Evolutionary conservation across 2,329 filamentous ascomycete genomes (phyloP).

Genomic region (Emericellopsis cladophorae): DNA sequence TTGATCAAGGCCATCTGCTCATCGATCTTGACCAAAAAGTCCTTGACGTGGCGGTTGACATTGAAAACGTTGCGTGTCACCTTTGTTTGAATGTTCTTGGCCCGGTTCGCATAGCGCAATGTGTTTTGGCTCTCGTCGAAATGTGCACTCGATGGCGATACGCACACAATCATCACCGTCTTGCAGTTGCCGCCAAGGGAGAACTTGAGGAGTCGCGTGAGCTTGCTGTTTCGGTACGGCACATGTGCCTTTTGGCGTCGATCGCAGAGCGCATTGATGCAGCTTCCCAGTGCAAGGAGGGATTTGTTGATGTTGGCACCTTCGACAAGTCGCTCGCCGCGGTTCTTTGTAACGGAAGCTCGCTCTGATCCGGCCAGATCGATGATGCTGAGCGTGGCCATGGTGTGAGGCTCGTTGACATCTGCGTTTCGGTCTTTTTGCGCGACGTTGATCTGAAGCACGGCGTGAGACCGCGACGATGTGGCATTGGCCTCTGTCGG

Average conservation of each 20-base stretch:
- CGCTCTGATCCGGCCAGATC: constrained; percentile 93
- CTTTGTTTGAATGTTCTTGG: constrained; percentile 99
- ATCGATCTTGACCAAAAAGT: constrained; percentile 98
- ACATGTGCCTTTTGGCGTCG: constrained; percentile 85
- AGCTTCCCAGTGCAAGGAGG: constrained; percentile 82
- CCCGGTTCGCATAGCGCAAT: constrained; percentile 88
- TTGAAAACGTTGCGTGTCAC: constrained; percentile 99
- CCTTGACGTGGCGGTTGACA: constrained; percentile 97
- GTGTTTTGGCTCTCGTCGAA: constrained; percentile 99
- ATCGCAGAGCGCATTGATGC: constrained; percentile 97
- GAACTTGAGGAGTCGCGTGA: constrained; percentile 91
- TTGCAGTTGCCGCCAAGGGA: constrained; percentile 96
- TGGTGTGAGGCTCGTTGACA: constrained; percentile 89
- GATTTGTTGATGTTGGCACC: constrained; percentile 99
- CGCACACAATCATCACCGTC: constrained; percentile 99
- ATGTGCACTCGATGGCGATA: constrained; percentile 90
- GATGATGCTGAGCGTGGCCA: constrained; percentile 97
- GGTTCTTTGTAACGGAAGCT: constrained; percentile 91
- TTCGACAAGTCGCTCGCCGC: constrained; percentile 80
- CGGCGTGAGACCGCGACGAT: constrained; percentile 91
- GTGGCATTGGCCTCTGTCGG: constrained; percentile 96
- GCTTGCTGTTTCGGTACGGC: constrained; percentile 94
- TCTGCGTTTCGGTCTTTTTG: constrained; percentile 89
- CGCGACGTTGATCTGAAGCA: constrained; percentile 91
- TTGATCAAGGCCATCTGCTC: constrained; percentile 97